phyloP scores from a whole-genome alignment of 306 rosid species.

The Castanea sativa region DNA sequence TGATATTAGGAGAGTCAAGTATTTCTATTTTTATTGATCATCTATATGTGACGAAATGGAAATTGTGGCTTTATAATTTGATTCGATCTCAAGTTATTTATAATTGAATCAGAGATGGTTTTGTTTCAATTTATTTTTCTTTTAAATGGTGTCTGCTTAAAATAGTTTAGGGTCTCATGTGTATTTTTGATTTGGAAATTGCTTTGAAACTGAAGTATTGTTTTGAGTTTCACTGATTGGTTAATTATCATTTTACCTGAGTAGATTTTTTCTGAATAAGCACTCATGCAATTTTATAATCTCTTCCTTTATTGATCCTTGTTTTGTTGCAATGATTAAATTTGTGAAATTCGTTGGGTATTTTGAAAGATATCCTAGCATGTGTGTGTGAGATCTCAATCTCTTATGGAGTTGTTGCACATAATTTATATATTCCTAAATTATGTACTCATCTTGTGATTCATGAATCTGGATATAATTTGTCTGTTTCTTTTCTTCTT shows the following conservation, averaged over 20 bases:
- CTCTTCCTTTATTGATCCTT: background rate
- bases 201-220: background rate
- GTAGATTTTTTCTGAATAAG: background rate
- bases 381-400: background rate
- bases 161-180: background rate
- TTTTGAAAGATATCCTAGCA: background rate
- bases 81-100: background rate
- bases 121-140: background rate
- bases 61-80: slow-evolving; percentile 4
- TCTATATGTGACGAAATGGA: slow-evolving; percentile 1
- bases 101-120: too few relatives aligned
- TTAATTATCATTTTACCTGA: background rate
- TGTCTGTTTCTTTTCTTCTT: slow-evolving; percentile 6
- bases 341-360: background rate
- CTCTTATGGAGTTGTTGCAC: background rate
- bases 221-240: background rate
- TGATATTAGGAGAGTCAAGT: background rate
- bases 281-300: background rate
- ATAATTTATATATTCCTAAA: background rate
- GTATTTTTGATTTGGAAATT: background rate
- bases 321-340: background rate
- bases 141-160: background rate
- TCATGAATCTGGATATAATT: background rate
- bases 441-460: background rate
- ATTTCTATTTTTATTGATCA: background rate